Evolutionary conservation across 2,329 filamentous ascomycete genomes (phyloP), one percentile per base, ranked within the genome.

Genomic region (Coniochaeta sp.): DNA sequence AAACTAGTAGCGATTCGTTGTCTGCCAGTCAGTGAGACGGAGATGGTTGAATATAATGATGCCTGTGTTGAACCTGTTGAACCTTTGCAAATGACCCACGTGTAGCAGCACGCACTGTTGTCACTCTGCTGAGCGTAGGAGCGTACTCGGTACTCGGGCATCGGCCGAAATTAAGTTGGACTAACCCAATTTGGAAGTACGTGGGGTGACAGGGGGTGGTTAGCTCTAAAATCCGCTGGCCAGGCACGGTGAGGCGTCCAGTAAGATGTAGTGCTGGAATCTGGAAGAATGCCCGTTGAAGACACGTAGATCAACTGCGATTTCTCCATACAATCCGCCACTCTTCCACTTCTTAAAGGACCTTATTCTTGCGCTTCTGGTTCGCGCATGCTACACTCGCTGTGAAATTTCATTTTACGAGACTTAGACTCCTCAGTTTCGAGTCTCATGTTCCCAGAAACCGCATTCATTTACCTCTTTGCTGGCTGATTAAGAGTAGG

Each of bases 251-350:
- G 26, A 31, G 24, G 47, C 47, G 47, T 28, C 47, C 47, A 52
- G 47, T 52, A 52, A 52, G 26, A 52, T 28, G 22, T 12, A 16
- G 47, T 3, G 44, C 47, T 52, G 47, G 47, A 52, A 52, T 52
- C 47, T 52, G 47, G 47, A 31, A 52, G 47, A 52, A 52, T 1
- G 24, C 31, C 47, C 22, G 47, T 28, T 57, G 56, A 58, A 58
- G 56, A 58, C 56, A 58, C 56, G 56, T 58, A 58, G 56, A 58
- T 31, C 36, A 44, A 43, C 34, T 44, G 56, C 26, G 36, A 58
- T 44, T 58, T 58, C 56, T 58, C 36, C 34, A 31, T n/a, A 52
- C 47, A n/a, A 58, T 43, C 56, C 56, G 56, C 56, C 56, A 58
- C 56, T 57, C 38, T 8, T 34, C n/a, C 31, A 14, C 54, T 57